Evolutionary conservation across 768 basidiomycete genomes (phyloP).

Genomic region (Coprinopsis cinerea): DNA sequence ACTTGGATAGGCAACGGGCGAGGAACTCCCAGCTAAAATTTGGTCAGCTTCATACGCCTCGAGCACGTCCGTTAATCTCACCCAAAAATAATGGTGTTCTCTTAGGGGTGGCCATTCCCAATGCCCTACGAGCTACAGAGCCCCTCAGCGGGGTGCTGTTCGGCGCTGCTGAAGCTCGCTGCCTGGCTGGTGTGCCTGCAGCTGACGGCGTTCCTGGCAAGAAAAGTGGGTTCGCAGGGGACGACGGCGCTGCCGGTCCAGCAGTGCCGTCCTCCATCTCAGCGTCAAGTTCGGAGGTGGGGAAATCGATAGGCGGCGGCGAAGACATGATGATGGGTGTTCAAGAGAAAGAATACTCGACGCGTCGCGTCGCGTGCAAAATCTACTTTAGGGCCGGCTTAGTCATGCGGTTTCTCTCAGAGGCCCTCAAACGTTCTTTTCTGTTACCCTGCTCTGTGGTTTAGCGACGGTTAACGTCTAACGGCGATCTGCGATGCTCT

Average conservation of each 20-base stretch:
- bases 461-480: no score
- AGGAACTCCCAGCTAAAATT: conserved; percentile 47
- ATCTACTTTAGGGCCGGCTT: conserved; percentile 16
- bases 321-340: conserved; percentile 46
- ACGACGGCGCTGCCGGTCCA: conserved; percentile 26
- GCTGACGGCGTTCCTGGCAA: conserved; percentile 49
- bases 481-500: no score
- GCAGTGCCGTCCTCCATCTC: conserved; percentile 38
- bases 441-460: no score
- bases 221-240: conserved; percentile 43
- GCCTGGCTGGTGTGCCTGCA: conserved; percentile 44
- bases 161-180: conserved; percentile 29
- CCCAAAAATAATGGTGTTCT: conserved; percentile 47
- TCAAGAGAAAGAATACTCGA: conserved; percentile 14
- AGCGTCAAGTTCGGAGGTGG: conserved; percentile 54
- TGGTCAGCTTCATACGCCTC: conserved; percentile 7
- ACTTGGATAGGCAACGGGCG: conserved; percentile 58
- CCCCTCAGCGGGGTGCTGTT: conserved; percentile 44
- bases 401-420: background rate
- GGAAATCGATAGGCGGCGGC: conserved; percentile 59
- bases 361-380: conserved; percentile 57
- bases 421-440: background rate
- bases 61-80: no score
- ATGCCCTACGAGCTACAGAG: conserved; percentile 43
- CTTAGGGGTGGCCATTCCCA: conserved; percentile 53